Evolutionary conservation across 306 rosid species (phyloP), one percentile per base, ranked within the genome.

Genomic region (Quercus rubra): DNA sequence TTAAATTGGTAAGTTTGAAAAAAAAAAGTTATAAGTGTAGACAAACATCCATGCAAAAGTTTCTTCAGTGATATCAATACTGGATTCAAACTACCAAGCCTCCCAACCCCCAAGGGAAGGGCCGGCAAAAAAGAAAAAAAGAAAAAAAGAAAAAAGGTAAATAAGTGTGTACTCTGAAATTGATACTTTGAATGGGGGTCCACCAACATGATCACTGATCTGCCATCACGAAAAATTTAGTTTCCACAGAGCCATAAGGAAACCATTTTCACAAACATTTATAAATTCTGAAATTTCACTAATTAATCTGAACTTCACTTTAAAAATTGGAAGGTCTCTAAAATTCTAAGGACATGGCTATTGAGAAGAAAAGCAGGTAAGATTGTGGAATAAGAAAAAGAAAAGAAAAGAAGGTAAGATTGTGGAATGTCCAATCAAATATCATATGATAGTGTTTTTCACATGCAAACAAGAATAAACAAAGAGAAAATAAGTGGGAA

Each of bases 101-200:
- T 38, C 43, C 43, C 43, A 38, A 38, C 43, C 52, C 52, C 15
- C 52, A 12, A 2, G 52, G 14, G 15, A 46, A 2, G 43, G 38
- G 9, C 17, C 6, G 1, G 5, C 18, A 38, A n/a, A 30, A 4
- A 3, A 6, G 10, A 0, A 6, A 35, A 35, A 35, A 5, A 59
- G n/a, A 74, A 64, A 52, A 52, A 64, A 59, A 54, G 38, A n/a
- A 3, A 74, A 51, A 69, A 19, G 71, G 69, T 68, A 3, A 71
- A 69, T 74, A 38, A 38, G 2, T 38, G 55, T 23, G 41, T 80
- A 86, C 89, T 86, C 86, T 59, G 83, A 74, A 54, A 80, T 78
- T 31, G 89, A 86, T 23, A 86, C 87, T 74, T 63, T 80, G 82
- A 83, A 86, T 12, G 89, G 89, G 2, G 89, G 87, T 70, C 89